Evolutionary conservation across 2,329 filamentous ascomycete species (phyloP), one percentile per base, ranked within the genome.

Genomic region (Alternaria triticina): DNA sequence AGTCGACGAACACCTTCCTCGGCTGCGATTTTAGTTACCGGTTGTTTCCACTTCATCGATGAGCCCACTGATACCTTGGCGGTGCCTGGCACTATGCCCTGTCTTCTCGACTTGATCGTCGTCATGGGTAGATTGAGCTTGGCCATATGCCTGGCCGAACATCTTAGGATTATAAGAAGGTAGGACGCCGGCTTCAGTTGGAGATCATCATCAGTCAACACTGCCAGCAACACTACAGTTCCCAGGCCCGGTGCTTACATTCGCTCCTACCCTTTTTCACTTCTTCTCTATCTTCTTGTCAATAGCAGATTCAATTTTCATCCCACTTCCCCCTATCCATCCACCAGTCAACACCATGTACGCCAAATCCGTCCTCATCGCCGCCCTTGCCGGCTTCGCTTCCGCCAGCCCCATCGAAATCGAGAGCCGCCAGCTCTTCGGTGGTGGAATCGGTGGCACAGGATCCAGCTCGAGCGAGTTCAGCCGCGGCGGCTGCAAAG

Each of bases 401-500:
- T 55, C 65, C 30, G 61, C 74, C 6, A 57, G 59, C 12, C 74
- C 76, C 4, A 55, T 77, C 7, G 68, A 75, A 23, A 51, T 77
- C 7, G 68, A 75, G 28, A 67, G 64, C 17, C 75, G 76, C 25
- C 72, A 76, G 46, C 46, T 71, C 11, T 27, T 52, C 9, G 54
- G 54, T 10, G 54, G 46, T 17, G 54, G 46, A 25, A 25, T 49
- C 13, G 67, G 67, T 20, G 58, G 65, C 10, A 77, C 74, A 28
- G 59, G 70, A 5, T 67, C 60, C 9, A 75, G 67, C 5, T 73
- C 78, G 6, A 80, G 80, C 10, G 82, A 83, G 40, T 81, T 83
- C 60, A 79, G 77, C 8, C 60, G 70, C 27, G 78, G 79, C 10
- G 73, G 75, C 8, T 85, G 83, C 73, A 77, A 74, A 65, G 74